Percentiles rank a stretch among this genome's conserved stretches.
Conservation (phyloP, 2,329 filamentous ascomycete genomes). For the Fusarium sp. region DNA sequence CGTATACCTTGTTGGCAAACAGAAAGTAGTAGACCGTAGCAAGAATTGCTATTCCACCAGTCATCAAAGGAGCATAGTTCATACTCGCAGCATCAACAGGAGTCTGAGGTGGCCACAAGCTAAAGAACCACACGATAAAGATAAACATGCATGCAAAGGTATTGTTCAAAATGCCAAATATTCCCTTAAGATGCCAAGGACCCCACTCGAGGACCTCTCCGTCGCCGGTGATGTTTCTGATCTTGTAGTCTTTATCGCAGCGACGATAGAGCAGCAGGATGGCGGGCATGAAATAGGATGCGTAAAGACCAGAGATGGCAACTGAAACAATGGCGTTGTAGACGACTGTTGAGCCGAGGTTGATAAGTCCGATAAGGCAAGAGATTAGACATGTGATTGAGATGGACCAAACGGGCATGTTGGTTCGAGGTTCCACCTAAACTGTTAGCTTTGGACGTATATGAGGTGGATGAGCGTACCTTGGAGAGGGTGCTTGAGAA, state of each 20-base stretch:
- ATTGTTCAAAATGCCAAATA: conserved; percentile 64
- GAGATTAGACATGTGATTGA: conserved; percentile 32
- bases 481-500: conserved; percentile 35
- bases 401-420: conserved; percentile 41
- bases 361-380: conserved; percentile 40
- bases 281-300: conserved; percentile 39
- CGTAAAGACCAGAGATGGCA: conserved; percentile 36
- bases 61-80: conserved; percentile 61
- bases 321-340: conserved; percentile 43
- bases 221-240: conserved; percentile 26
- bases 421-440: conserved; percentile 35
- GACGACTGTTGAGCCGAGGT: conserved; percentile 38
- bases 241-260: conserved; percentile 37
- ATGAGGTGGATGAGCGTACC: background rate
- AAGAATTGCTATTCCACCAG: conserved; percentile 54
- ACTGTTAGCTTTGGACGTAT: background rate
- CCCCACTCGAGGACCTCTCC: conserved; percentile 57
- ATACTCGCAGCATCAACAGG: conserved; percentile 47
- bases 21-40: conserved; percentile 59
- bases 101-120: conserved; percentile 57
- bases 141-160: conserved; percentile 63
- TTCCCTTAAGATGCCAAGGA: conserved; percentile 63
- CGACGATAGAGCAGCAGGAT: conserved; percentile 41
- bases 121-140: conserved; percentile 66
- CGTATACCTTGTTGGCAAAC: conserved; percentile 54